Conservation (phyloP, 2,329 filamentous ascomycete species). For the Alternaria sp. region DNA sequence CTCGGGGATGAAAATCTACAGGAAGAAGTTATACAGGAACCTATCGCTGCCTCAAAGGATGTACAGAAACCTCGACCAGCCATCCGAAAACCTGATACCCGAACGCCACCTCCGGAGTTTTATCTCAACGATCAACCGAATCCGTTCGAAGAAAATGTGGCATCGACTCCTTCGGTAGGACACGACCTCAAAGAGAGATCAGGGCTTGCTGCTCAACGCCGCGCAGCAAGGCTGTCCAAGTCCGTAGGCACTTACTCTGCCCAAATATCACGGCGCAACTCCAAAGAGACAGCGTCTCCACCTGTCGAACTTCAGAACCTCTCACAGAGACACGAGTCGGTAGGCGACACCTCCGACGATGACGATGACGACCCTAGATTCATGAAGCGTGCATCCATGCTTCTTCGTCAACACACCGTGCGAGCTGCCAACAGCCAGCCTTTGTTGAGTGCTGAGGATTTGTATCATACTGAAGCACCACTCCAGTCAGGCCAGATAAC, state of each 20-base stretch:
- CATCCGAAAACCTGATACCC: slow-evolving; percentile 44
- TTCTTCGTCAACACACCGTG: slow-evolving; percentile 48
- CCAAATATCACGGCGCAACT: slow-evolving; percentile 48
- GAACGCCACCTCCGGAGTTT: slow-evolving; percentile 47
- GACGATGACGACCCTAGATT: slow-evolving; percentile 45
- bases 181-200: slow-evolving; percentile 44
- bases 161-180: slow-evolving; percentile 18
- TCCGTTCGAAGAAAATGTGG: slow-evolving; percentile 42
- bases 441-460: slow-evolving; percentile 35
- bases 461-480: slow-evolving; percentile 44
- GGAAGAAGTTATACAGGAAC: slow-evolving; percentile 26
- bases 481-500: slow-evolving; percentile 59
- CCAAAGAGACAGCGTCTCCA: slow-evolving; percentile 41
- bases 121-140: slow-evolving; percentile 46
- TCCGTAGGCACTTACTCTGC: slow-evolving; percentile 50
- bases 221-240: slow-evolving; percentile 47
- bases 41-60: slow-evolving; percentile 25
- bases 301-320: slow-evolving; percentile 31
- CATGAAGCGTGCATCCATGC: slow-evolving; percentile 54
- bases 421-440: slow-evolving; percentile 23
- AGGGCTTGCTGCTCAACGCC: slow-evolving; percentile 46
- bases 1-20: slow-evolving; percentile 42
- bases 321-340: slow-evolving; percentile 29
- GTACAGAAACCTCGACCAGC: slow-evolving; percentile 51
- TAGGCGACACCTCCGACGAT: slow-evolving; percentile 32